A percentile compares a stretch with the other conserved stretches of the same genome.
These are phyloP conservation scores for Chaetomium tenue DNA, from an alignment of 495 filamentous ascomycete species.

Conservation along the genomic window DNA sequence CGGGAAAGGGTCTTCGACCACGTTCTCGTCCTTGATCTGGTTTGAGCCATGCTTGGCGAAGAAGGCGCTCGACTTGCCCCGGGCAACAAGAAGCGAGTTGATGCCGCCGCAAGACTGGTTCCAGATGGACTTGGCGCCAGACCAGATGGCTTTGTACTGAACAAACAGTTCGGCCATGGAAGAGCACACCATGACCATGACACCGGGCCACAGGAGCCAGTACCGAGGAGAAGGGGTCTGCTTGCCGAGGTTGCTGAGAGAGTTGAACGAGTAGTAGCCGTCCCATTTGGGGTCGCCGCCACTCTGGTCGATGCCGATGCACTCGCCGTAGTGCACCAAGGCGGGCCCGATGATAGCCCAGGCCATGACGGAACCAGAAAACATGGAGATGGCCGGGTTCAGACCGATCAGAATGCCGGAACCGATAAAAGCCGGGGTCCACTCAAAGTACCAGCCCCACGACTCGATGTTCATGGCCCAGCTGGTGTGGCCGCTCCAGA, in stretches of 20 bases:
- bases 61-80: slow-evolving; percentile 48
- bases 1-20: slow-evolving; percentile 52
- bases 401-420: slow-evolving; percentile 65
- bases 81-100: slow-evolving; percentile 39
- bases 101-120: slow-evolving; percentile 45
- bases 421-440: slow-evolving; percentile 66
- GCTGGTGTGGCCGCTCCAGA: slow-evolving; percentile 58
- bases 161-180: slow-evolving; percentile 61
- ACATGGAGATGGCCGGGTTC: slow-evolving; percentile 63
- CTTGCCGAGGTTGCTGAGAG: slow-evolving; percentile 47
- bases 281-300: slow-evolving; percentile 52
- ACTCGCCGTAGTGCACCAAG: slow-evolving; percentile 56
- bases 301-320: slow-evolving; percentile 45
- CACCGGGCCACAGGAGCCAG: slow-evolving; percentile 67
- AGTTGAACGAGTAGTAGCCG: slow-evolving; percentile 50
- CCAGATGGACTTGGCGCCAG: slow-evolving; percentile 52
- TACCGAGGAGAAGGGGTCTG: slow-evolving; percentile 57
- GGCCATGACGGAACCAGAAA: slow-evolving; percentile 57
- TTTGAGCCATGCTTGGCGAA: slow-evolving; percentile 45
- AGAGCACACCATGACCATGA: slow-evolving; percentile 61
- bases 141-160: slow-evolving; percentile 60
- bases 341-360: slow-evolving; percentile 66
- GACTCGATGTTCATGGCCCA: slow-evolving; percentile 59
- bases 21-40: slow-evolving; percentile 29
- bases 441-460: slow-evolving; percentile 66